phyloP scores from a whole-genome alignment of 345 rosid genomes.

The Eucalyptus microcorys region DNA sequence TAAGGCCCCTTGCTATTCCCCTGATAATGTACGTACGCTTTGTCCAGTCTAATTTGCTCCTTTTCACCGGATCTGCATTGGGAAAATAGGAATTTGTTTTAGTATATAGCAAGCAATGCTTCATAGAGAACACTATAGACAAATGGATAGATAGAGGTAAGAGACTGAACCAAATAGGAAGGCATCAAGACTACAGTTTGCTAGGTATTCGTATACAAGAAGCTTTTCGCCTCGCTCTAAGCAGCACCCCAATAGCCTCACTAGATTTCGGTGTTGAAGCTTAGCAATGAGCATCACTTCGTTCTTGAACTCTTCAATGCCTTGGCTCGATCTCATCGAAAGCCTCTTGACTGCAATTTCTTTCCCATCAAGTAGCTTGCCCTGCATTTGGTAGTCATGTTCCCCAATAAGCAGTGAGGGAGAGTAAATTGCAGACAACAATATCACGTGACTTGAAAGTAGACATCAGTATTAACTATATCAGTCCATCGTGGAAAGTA shows the following conservation, averaged over 20 bases:
- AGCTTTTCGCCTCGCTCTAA: constrained; percentile 31
- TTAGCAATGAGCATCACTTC: constrained; percentile 36
- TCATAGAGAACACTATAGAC: background rate
- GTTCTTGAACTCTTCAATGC: background rate
- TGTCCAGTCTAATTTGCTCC: constrained; percentile 19
- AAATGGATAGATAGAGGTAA: background rate
- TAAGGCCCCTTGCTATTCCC: constrained; percentile 36
- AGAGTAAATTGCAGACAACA: background rate
- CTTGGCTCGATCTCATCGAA: constrained; percentile 36
- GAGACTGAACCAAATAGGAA: constrained; percentile 21
- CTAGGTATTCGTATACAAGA: constrained; percentile 36
- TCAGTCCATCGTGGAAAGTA: background rate
- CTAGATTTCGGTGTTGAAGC: constrained; percentile 51
- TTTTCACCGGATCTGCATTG: constrained; percentile 13
- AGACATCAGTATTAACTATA: background rate
- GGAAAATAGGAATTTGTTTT: background rate
- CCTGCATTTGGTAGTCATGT: constrained; percentile 6
- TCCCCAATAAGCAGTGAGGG: background rate
- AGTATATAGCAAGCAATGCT: background rate
- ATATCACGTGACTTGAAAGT: background rate
- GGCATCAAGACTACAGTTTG: constrained; percentile 36
- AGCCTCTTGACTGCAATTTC: constrained; percentile 46
- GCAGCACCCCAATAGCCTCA: constrained; percentile 38
- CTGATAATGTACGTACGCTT: constrained; percentile 20
- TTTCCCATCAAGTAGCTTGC: constrained; percentile 19